Evolutionary conservation across 257 asterid genomes (phyloP), one percentile per base, ranked within the genome.

Genomic region (Ajuga chamaepitys): DNA sequence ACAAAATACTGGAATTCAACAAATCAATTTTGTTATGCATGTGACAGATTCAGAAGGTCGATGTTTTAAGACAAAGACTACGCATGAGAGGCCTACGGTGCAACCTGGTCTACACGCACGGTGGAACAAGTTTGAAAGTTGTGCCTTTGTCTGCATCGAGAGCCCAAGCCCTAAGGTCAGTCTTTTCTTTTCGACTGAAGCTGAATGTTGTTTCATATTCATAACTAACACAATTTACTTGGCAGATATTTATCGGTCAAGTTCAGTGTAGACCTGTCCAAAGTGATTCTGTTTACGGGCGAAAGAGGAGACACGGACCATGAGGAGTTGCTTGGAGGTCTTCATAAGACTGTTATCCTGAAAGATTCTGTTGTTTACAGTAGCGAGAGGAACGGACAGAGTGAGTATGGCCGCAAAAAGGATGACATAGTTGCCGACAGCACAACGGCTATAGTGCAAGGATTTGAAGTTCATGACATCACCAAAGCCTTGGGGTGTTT

Each of bases 11-110:
- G 1, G 7, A 30, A 28, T 28, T n/a, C n/a, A n/a, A n/a, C n/a
- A n/a, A n/a, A n/a, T n/a, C n/a, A 30, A 4, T 30, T 30, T 5
- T 30, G 37, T 30, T 70, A 51, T 47, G 46, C 41, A 40, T 35
- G 35, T 65, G 30, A 24, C 81, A 85, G 91, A 58, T 64, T 60
- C 75, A 57, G 71, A 82, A 74, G 66, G 74, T 76, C n/a, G 82
- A 85, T 62, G 88, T 81, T 56, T 77, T 87, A 38, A 68, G 80
- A 57, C 88, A 79, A 81, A 80, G 78, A 74, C 67, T 84, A 59
- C 80, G 95, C 48, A 84, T 87, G 95, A 84, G 91, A 82, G 92
- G 89, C 70, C 74, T 87, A 47, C 75, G 88, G 46, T 82, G 92
- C 78, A 79, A 76, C 71, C 72, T 74, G 53, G 81, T 85, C 55